Evolutionary conservation across 164 flowering plant genomes (phyloP).

Genomic region (Tinospora cordifolia): DNA sequence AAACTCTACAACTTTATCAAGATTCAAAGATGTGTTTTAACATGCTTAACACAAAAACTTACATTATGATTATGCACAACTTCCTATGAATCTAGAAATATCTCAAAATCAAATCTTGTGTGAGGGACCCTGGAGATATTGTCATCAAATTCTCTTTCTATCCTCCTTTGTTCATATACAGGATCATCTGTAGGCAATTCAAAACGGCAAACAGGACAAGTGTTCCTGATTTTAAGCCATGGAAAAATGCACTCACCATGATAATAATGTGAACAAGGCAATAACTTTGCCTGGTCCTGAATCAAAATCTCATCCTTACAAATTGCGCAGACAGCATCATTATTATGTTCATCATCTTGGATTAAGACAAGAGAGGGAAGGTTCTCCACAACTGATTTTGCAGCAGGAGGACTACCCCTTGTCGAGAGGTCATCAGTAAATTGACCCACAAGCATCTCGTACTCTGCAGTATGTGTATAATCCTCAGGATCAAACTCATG

Average conservation of each 20-base stretch:
- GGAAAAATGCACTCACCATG: conserved; percentile 78
- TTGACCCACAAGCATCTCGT: conserved; percentile 39
- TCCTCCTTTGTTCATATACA: conserved; percentile 45
- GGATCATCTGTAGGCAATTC: conserved; percentile 78
- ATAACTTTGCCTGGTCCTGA: conserved; percentile 39
- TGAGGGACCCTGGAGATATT: background rate
- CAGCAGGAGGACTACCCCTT: conserved; percentile 53
- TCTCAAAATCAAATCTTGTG: conserved; percentile 14
- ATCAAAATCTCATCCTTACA: conserved; percentile 51
- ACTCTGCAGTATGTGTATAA: conserved; percentile 24
- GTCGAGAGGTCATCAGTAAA: conserved; percentile 30
- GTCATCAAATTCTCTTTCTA: conserved; percentile 13
- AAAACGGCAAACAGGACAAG: conserved; percentile 79
- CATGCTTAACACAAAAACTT: conserved; percentile 8
- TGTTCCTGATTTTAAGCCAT: conserved; percentile 66
- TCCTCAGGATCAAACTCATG: conserved; percentile 26
- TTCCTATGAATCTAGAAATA: conserved; percentile 14
- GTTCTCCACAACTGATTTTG: conserved; percentile 39
- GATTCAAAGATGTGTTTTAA: background rate
- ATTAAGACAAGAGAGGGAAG: conserved; percentile 34
- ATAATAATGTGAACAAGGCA: conserved; percentile 67
- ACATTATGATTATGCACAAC: conserved; percentile 13
- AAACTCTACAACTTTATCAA: background rate
- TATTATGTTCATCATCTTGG: conserved; percentile 27
- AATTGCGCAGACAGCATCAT: conserved; percentile 43